These are phyloP conservation scores for Areca catechu DNA, from an alignment of 176 grass and related monocot species.

Conservation along the genomic window DNA sequence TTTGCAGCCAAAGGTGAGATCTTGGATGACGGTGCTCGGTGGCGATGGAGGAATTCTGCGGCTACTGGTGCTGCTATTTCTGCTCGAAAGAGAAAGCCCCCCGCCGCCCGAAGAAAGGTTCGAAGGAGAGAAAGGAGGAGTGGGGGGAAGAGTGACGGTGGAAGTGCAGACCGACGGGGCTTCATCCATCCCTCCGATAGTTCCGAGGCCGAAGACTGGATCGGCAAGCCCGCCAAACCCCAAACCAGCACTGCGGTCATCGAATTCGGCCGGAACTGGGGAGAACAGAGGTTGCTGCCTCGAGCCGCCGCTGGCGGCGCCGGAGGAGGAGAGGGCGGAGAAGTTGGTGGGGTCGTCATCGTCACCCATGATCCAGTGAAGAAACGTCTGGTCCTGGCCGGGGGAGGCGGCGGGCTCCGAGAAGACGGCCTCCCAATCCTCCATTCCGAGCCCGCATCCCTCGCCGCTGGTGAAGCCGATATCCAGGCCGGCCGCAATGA, in stretches of 20 bases:
- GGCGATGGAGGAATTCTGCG: constrained; percentile 26
- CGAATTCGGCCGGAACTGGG: neutral
- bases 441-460: constrained; percentile 23
- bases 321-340: neutral
- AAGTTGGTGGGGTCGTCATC: constrained; percentile 35
- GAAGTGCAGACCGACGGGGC: constrained; percentile 1
- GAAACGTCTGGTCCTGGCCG: constrained; percentile 67
- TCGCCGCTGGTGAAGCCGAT: constrained; percentile 15
- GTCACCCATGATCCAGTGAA: constrained; percentile 84
- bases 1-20: constrained; percentile 7
- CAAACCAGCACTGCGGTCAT: constrained; percentile 37
- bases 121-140: constrained; percentile 11
- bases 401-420: constrained; percentile 26
- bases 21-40: constrained; percentile 13
- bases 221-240: constrained; percentile 42
- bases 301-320: constrained; percentile 4
- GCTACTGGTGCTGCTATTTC: constrained; percentile 3
- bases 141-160: neutral
- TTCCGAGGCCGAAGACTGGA: constrained; percentile 38
- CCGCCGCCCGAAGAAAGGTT: constrained; percentile 24
- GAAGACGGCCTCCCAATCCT: constrained; percentile 71
- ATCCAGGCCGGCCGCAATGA: too few species aligned
- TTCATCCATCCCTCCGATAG: constrained; percentile 17
- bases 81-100: constrained; percentile 18
- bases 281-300: constrained; percentile 27